A percentile compares a stretch with the other conserved stretches of the same genome.
phyloP scores from a whole-genome alignment of 805 yeast species.

The Blastobotrys attinorum region DNA sequence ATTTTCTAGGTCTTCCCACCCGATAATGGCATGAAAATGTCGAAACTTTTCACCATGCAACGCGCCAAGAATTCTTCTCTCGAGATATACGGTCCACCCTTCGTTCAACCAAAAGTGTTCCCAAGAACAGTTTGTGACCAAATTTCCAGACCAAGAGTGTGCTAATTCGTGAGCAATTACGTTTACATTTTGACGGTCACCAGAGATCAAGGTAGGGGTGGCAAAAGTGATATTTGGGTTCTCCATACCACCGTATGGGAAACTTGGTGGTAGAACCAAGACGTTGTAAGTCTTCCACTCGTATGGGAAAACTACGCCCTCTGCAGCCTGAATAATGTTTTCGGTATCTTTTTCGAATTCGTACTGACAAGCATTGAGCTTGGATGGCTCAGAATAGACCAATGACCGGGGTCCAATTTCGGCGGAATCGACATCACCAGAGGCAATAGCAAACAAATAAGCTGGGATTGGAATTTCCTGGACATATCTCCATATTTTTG shows the following conservation, averaged over 20 bases:
- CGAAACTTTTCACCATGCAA: slow-evolving; percentile 73
- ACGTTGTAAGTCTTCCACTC: slow-evolving; percentile 84
- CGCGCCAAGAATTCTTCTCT: slow-evolving; percentile 70
- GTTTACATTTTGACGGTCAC: slow-evolving; percentile 78
- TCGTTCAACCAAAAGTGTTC: slow-evolving; percentile 93
- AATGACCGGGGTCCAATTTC: slow-evolving; percentile 80
- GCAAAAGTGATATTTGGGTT: slow-evolving; percentile 87
- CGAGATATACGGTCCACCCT: slow-evolving; percentile 93
- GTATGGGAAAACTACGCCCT: slow-evolving; percentile 63
- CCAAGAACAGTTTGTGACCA: slow-evolving; percentile 87
- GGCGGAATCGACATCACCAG: slow-evolving; percentile 65
- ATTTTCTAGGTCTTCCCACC: slow-evolving; percentile 75
- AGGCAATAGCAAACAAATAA: slow-evolving; percentile 74
- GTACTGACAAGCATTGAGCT: slow-evolving; percentile 58
- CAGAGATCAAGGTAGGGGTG: slow-evolving; percentile 79
- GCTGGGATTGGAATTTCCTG: slow-evolving; percentile 84
- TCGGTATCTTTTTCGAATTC: slow-evolving; percentile 77
- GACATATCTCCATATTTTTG: slow-evolving; percentile 41
- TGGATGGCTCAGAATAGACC: slow-evolving; percentile 70
- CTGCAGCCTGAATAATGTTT: slow-evolving; percentile 70
- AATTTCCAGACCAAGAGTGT: slow-evolving; percentile 88
- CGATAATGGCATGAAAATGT: slow-evolving; percentile 77
- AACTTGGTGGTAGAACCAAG: slow-evolving; percentile 65
- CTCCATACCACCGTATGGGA: slow-evolving; percentile 94
- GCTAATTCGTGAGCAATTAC: slow-evolving; percentile 92